phyloP scores from a whole-genome alignment of 108 stramenopile species.

The Cyclostephanos invisitatus region DNA sequence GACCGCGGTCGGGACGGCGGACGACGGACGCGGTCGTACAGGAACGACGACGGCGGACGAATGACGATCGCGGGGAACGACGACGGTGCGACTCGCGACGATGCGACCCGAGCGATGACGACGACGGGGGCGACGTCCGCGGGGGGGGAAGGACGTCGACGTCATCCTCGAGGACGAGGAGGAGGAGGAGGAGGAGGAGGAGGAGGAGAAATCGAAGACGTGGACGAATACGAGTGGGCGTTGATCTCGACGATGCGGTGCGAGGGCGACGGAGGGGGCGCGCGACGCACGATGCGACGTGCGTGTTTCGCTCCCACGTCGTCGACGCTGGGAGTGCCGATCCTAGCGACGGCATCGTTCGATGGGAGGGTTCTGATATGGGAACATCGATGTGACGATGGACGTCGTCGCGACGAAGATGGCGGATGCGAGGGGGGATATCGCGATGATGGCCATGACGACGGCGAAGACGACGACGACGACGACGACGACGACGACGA shows the following conservation, averaged over 20 bases:
- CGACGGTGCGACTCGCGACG: no score
- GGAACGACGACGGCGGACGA: no score
- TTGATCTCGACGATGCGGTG: constrained; percentile 51
- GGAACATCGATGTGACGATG: constrained; percentile 48
- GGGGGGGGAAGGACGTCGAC: neutral
- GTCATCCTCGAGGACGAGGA: neutral
- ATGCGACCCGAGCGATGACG: no score
- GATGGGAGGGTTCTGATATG: constrained; percentile 91
- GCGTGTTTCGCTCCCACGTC: constrained; percentile 71
- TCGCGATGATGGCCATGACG: neutral
- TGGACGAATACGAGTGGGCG: constrained; percentile 18
- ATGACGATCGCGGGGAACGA: no score
- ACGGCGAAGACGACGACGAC: neutral
- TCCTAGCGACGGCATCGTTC: constrained; percentile 89
- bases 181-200: neutral
- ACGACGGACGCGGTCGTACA: no score
- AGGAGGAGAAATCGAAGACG: neutral
- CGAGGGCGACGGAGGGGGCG: neutral
- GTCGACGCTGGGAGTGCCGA: constrained; percentile 31
- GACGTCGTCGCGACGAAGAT: neutral
- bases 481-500: constrained; percentile 4
- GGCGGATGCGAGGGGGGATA: constrained; percentile 3
- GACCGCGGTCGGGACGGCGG: no score
- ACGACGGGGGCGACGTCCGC: neutral
- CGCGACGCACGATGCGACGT: constrained; percentile 63